These are phyloP conservation scores for Monosporascus sp. DNA, from an alignment of 2,329 filamentous ascomycete species.

Conservation along the genomic window DNA sequence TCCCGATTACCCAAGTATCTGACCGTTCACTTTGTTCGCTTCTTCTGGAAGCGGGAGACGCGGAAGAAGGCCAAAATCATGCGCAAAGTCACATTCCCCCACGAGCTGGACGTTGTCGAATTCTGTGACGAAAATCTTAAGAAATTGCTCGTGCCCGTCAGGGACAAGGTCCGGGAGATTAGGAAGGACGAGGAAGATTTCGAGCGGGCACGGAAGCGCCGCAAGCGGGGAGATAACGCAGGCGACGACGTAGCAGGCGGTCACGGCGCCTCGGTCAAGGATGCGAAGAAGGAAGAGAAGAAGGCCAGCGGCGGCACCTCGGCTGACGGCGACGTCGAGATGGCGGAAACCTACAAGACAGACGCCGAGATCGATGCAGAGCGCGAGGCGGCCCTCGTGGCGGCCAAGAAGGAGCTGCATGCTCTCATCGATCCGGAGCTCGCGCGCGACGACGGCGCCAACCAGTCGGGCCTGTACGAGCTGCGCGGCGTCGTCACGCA, in stretches of 20 bases:
- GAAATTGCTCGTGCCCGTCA: constrained; percentile 78
- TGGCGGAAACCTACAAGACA: constrained; percentile 78
- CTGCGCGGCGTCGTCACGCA: constrained; percentile 91
- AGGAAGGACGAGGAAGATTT: constrained; percentile 93
- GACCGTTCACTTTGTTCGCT: constrained; percentile 94
- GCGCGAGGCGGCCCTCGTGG: constrained; percentile 65
- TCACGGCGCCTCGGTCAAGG: constrained; percentile 46
- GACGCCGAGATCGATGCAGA: constrained; percentile 90
- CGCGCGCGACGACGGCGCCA: constrained; percentile 72
- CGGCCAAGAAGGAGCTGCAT: constrained; percentile 83
- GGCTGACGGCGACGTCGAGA: constrained; percentile 64
- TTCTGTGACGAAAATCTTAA: constrained; percentile 91
- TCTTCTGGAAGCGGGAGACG: constrained; percentile 94
- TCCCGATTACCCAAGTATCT: constrained; percentile 89
- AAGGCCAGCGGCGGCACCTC: constrained; percentile 32
- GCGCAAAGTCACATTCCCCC: constrained; percentile 95
- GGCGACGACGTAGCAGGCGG: constrained; percentile 42
- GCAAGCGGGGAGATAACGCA: constrained; percentile 59
- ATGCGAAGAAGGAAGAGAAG: constrained; percentile 38
- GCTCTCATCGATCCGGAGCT: constrained; percentile 71
- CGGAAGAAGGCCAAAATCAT: constrained; percentile 99
- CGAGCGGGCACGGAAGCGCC: constrained; percentile 84
- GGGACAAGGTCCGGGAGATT: constrained; percentile 92
- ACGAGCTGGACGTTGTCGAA: constrained; percentile 87
- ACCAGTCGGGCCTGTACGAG: constrained; percentile 93